Evolutionary conservation across 1,284 basidiomycete genomes (phyloP).

Genomic region (Tetrapyrgos nigripes): DNA sequence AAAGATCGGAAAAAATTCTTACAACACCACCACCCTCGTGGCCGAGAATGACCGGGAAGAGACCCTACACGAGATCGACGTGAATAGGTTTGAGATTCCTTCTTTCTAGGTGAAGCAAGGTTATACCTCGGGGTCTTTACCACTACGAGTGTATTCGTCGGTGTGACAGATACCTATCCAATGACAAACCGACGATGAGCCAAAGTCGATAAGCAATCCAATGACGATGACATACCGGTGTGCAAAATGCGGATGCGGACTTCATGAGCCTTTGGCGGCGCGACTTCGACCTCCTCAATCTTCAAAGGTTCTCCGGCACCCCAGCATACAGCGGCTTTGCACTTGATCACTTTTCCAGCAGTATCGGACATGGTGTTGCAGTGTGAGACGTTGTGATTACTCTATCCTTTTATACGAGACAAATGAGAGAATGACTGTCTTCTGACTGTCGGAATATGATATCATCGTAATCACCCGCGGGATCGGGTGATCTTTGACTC

Average conservation of each 20-base stretch:
- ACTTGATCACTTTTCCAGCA: conserved; percentile 81
- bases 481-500: not conserved
- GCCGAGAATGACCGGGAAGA: conserved; percentile 95
- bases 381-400: not conserved
- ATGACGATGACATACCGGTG: conserved; percentile 64
- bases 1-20: conserved; percentile 31
- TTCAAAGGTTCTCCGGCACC: conserved; percentile 89
- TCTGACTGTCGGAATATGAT: not conserved
- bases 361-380: conserved; percentile 66
- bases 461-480: not conserved
- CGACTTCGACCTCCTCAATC: conserved; percentile 93
- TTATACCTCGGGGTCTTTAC: conserved; percentile 89
- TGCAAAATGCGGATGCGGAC: conserved; percentile 93
- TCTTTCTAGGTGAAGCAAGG: conserved; percentile 9
- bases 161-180: conserved; percentile 93
- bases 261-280: conserved; percentile 89
- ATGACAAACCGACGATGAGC: conserved; percentile 11
- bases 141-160: conserved; percentile 96
- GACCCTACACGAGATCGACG: conserved; percentile 58
- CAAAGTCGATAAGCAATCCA: conserved; percentile 10
- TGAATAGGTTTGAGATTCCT: not conserved
- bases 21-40: conserved; percentile 91
- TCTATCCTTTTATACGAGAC: not conserved
- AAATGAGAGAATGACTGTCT: not conserved
- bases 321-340: conserved; percentile 98